A percentile compares a stretch with the other conserved stretches of the same genome.
phyloP scores from a whole-genome alignment of 306 rosid genomes.

The Senna siamea region DNA sequence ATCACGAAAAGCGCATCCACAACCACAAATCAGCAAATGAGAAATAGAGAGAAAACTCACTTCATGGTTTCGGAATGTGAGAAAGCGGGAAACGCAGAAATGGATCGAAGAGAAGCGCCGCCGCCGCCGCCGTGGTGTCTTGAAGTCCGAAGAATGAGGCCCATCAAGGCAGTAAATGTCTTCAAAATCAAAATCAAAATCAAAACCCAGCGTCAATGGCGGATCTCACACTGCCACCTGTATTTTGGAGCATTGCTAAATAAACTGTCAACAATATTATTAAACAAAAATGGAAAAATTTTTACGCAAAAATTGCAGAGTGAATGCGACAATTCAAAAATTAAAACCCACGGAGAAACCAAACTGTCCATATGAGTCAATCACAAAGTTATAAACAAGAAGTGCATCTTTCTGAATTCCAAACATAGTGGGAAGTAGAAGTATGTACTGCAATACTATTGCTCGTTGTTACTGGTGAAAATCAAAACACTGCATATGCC shows the following conservation, averaged over 20 bases:
- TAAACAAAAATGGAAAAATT: neutral
- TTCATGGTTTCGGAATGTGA: slow-evolving; percentile 56
- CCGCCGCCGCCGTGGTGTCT: slow-evolving; percentile 21
- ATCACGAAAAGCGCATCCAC: neutral
- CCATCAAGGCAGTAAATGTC: no score
- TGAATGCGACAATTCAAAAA: neutral
- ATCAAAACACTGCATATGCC: neutral
- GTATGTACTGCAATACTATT: neutral
- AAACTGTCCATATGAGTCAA: neutral
- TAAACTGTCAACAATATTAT: slow-evolving; percentile 28
- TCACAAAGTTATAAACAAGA: neutral
- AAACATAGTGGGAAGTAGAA: neutral
- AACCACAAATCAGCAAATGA: neutral
- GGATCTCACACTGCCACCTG: slow-evolving; percentile 51
- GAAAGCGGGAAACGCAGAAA: slow-evolving; percentile 34
- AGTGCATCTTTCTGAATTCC: neutral
- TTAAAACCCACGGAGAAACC: no score
- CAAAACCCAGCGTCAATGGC: no score
- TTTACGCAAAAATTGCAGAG: neutral
- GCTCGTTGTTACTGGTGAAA: neutral
- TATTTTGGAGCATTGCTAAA: slow-evolving; percentile 1
- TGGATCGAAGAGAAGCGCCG: slow-evolving; percentile 43
- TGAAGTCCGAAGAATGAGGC: slow-evolving; percentile 40
- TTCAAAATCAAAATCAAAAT: no score
- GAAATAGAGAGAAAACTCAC: slow-evolving; percentile 44